Evolutionary conservation across 2,329 filamentous ascomycete species (phyloP).

Genomic region (Alternaria viburni): DNA sequence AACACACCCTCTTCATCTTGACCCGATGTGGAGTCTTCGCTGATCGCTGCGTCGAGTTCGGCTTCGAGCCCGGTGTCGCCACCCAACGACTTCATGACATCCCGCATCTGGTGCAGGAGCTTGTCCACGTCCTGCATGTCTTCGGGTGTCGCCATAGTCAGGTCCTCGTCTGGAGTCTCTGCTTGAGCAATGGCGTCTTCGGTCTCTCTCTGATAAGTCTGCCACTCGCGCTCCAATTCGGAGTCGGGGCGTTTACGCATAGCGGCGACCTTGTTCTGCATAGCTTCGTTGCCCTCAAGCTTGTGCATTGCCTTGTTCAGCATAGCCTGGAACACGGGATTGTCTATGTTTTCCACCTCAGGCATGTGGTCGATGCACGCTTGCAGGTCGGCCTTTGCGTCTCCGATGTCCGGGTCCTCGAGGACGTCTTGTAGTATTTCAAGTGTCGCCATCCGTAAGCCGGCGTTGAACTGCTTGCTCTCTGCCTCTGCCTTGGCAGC

Average conservation of each 20-base stretch:
- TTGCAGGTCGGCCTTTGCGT: conserved; percentile 28
- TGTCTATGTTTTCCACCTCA: conserved; percentile 25
- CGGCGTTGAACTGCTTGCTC: conserved; percentile 21
- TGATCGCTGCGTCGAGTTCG: conserved; percentile 29
- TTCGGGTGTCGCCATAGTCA: conserved; percentile 9
- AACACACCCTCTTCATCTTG: conserved; percentile 20
- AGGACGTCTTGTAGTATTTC: conserved; percentile 33
- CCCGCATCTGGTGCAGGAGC: conserved; percentile 34
- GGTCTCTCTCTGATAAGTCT: conserved; percentile 15
- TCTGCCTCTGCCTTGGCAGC: conserved; percentile 20
- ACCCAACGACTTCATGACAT: conserved; percentile 32
- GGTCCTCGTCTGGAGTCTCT: conserved; percentile 10
- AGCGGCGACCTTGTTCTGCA: conserved; percentile 28
- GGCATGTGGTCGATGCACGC: conserved; percentile 33
- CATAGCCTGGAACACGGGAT: conserved; percentile 28
- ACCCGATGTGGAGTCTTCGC: conserved; percentile 18
- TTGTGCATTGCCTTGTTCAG: conserved; percentile 30
- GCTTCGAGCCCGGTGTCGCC: conserved; percentile 24
- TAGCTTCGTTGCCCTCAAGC: conserved; percentile 26
- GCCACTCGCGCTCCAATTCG: conserved; percentile 21
- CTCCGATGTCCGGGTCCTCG: conserved; percentile 36
- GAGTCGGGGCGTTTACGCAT: conserved; percentile 10
- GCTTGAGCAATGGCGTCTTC: conserved; percentile 15
- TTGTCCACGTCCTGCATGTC: conserved; percentile 29
- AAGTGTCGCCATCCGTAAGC: conserved; percentile 25